phyloP scores from a whole-genome alignment of 31 red algal species.

The Odonthalia washingtoniensis region DNA sequence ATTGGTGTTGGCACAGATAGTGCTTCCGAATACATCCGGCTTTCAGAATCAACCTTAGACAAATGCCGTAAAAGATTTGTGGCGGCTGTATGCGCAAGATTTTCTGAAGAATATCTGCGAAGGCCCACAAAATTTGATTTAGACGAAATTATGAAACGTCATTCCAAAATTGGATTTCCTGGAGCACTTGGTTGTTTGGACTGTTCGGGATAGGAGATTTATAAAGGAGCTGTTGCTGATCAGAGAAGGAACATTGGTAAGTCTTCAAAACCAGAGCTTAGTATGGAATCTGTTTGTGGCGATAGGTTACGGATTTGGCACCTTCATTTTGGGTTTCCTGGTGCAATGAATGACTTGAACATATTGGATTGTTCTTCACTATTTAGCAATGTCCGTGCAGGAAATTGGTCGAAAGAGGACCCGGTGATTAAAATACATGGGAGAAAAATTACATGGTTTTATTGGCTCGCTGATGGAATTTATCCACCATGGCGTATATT shows the following conservation, averaged over 20 bases:
- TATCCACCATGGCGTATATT: constrained; percentile 44
- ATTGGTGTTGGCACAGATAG: constrained; percentile 2
- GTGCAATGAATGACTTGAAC: constrained; percentile 24
- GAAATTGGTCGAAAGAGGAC: background rate
- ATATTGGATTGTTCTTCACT: constrained; percentile 23
- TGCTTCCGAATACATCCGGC: background rate
- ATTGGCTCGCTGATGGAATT: too few relatives aligned
- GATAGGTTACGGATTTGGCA: too few relatives aligned
- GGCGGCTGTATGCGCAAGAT: background rate
- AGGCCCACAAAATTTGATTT: constrained; percentile 9
- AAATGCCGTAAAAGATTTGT: background rate
- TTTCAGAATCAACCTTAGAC: background rate
- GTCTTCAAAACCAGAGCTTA: background rate
- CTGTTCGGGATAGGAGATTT: constrained; percentile 18
- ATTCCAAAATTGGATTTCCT: constrained; percentile 10
- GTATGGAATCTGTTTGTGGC: constrained; percentile 14
- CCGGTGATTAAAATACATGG: background rate
- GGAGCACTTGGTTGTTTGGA: background rate
- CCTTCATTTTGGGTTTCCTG: constrained; percentile 17
- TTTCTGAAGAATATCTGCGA: constrained; percentile 1
- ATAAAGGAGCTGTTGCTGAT: background rate
- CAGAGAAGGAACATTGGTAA: constrained; percentile 19
- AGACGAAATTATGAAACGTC: background rate
- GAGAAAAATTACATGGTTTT: constrained; percentile 10
- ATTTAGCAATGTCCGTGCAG: constrained; percentile 1